Base-by-base conservation (phyloP, 129 eudicot genomes). In the Oenanthe sinensis region DNA sequence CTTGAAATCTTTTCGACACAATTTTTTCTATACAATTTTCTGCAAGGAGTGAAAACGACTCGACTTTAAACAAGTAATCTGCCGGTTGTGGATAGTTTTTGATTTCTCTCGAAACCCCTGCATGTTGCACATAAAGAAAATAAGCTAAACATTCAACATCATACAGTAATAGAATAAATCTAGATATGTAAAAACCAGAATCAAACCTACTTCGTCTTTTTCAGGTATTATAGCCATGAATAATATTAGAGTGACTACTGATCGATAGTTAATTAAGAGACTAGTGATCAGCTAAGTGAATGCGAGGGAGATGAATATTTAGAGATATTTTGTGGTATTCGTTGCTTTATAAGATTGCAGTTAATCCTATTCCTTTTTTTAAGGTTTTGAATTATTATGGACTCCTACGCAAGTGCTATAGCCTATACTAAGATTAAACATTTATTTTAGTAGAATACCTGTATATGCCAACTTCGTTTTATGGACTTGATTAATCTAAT, bases 31-130 rank as follows among this genome's bases (percentile, higher is more conserved):
- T 10, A 24, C 37, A 26, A 72, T 72, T 43, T 12, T 44, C 14
- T 1, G 52, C 47, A 72, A 72, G 26, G 2, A 72, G 54, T 3
- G 76, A 72, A 14, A 72, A 72, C 4, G 50, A 42, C 54, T 72
- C 54, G 4, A 72, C 76, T 72, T 72, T 72, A 2, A 72, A n/a
- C 50, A 72, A 9, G 54, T 72, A 72, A 43, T 72, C 36, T n/a
- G 68, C 68, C 48, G 76, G 47, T 3, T 46, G 76, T 20, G 76
- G 76, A n/a, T 12, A 3, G 50, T 72, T 26, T 10, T 46, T 72
- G 14, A 26, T 72, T n/a, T 43, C 76, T 72, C 76, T 72, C 14
- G 28, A 20, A 43, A 72, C 12, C 39, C 20, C 76, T 71, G n/a
- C 75, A 60, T 67, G 42, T 67, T 13, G 13, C 71, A 67, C 72